Evolutionary conservation across 768 basidiomycete species (phyloP).

Genomic region (Boletus sp.): DNA sequence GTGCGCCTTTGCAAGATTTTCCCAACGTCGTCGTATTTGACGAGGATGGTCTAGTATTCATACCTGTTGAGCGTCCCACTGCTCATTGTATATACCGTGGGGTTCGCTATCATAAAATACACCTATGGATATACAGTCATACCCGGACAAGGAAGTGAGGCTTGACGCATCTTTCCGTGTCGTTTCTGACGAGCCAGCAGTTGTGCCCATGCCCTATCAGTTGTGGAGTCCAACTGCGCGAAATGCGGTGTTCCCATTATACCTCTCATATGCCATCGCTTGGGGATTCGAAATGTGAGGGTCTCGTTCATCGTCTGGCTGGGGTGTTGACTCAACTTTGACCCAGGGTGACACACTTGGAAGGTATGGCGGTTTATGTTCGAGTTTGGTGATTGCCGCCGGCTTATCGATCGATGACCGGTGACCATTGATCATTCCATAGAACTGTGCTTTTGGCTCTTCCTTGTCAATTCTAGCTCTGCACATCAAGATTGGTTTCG

Average conservation of each 20-base stretch:
- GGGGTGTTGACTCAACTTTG: not conserved
- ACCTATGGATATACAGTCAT: constrained; percentile 54
- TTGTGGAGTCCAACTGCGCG: constrained; percentile 49
- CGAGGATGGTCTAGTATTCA: constrained; percentile 52
- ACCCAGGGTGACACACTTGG: constrained; percentile 69
- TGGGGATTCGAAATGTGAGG: constrained; percentile 78
- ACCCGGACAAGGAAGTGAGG: constrained; percentile 43
- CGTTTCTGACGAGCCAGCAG: constrained; percentile 32
- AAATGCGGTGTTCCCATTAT: constrained; percentile 60
- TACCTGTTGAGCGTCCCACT: constrained; percentile 65
- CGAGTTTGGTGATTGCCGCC: not conserved
- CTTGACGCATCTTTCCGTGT: not conserved
- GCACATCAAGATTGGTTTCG: constrained; percentile 73
- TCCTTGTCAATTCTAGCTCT: constrained; percentile 65
- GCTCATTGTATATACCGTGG: constrained; percentile 53
- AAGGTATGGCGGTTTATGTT: constrained; percentile 45
- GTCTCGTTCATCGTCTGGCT: not conserved
- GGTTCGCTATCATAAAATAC: constrained; percentile 73
- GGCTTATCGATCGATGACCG: not conserved
- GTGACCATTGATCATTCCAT: no score
- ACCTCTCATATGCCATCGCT: constrained; percentile 56
- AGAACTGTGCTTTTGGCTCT: constrained; percentile 90
- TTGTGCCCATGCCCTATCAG: constrained; percentile 60
- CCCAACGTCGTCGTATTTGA: not conserved
- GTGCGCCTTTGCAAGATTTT: constrained; percentile 37